Evolutionary conservation across 768 basidiomycete species (phyloP).

Genomic region (Exidia glandulosa): DNA sequence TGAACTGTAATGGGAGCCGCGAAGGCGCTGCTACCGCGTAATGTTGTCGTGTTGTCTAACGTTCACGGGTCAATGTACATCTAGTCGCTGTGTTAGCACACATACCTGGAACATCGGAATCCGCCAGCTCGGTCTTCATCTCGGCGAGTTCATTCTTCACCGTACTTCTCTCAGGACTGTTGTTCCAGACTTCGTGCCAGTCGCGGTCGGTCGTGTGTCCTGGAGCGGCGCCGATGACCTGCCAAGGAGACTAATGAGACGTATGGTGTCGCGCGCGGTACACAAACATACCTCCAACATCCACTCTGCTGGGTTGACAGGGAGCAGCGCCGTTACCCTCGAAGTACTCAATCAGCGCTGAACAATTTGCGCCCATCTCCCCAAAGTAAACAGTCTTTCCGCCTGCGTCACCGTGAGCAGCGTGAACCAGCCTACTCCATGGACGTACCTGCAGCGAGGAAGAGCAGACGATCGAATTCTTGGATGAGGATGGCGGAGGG

Average conservation of each 20-base stretch:
- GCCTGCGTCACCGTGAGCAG: too few relatives aligned
- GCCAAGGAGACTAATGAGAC: not conserved
- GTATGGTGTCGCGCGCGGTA: not conserved
- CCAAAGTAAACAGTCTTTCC: constrained; percentile 94
- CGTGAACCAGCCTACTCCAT: too few relatives aligned
- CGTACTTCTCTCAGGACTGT: constrained; percentile 46
- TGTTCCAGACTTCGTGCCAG: constrained; percentile 79
- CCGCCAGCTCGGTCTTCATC: constrained; percentile 21
- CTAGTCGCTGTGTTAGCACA: too few relatives aligned
- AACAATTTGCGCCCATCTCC: constrained; percentile 67
- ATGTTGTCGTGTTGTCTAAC: constrained; percentile 1
- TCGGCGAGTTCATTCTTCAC: constrained; percentile 31
- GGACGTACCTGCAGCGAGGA: constrained; percentile 30
- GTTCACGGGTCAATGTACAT: too few relatives aligned
- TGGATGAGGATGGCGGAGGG: constrained; percentile 36
- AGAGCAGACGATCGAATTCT: constrained; percentile 26
- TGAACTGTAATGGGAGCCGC: constrained; percentile 8
- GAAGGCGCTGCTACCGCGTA: constrained; percentile 7
- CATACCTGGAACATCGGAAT: too few relatives aligned
- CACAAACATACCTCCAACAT: constrained; percentile 14
- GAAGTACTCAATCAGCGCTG: constrained; percentile 64
- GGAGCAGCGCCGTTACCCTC: constrained; percentile 60
- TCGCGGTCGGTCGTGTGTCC: constrained; percentile 60
- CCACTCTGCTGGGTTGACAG: constrained; percentile 71
- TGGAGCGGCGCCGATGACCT: constrained; percentile 48